phyloP scores from a whole-genome alignment of 345 rosid genomes.

The Lumnitzera littorea region DNA sequence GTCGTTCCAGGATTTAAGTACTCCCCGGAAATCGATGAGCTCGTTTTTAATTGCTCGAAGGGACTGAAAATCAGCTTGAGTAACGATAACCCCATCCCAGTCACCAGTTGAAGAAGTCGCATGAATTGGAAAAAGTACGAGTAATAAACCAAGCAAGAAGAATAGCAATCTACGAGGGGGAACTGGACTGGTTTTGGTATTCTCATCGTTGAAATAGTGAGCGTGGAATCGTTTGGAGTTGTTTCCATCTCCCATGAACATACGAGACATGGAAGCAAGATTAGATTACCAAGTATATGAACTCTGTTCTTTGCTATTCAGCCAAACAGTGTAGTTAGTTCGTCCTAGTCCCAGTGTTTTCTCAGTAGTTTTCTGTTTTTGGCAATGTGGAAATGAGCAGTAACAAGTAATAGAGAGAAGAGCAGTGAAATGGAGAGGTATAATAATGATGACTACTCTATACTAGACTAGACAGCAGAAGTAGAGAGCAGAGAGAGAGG shows the following conservation, averaged over 20 bases:
- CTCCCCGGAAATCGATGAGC: slow-evolving; percentile 58
- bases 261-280: neutral
- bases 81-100: slow-evolving; percentile 65
- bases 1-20: slow-evolving; percentile 66
- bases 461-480: no score
- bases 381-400: no score
- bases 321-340: no score
- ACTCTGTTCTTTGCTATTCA: neutral
- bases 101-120: slow-evolving; percentile 9
- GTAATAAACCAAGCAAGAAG: slow-evolving; percentile 13
- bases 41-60: slow-evolving; percentile 66
- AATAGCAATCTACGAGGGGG: slow-evolving; percentile 7
- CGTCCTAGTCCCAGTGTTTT: no score
- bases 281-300: neutral
- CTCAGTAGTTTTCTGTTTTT: no score
- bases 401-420: no score
- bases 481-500: no score
- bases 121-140: slow-evolving; percentile 26
- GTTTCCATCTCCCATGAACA: no score
- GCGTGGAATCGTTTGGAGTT: neutral
- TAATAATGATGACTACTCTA: no score
- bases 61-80: slow-evolving; percentile 56
- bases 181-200: no score
- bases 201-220: no score
- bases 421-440: no score